Evolutionary conservation across 2,329 filamentous ascomycete species (phyloP), one percentile per base, ranked within the genome.

Genomic region (Trichophyton rubrum): DNA sequence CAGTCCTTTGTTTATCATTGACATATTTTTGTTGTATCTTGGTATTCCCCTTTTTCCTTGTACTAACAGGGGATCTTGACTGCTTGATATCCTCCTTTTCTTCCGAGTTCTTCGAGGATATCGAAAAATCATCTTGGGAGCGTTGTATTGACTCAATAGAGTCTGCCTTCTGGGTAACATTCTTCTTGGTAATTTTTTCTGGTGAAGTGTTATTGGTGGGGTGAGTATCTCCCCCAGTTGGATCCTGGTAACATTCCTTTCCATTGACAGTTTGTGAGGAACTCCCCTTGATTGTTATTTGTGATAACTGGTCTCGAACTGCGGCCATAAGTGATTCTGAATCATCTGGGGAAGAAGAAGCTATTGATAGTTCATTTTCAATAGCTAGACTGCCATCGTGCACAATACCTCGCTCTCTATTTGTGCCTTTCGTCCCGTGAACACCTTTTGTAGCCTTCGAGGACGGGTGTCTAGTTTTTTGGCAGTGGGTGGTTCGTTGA

Each of bases 21-120:
- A 75, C 70, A 71, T 73, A 3, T 70, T 73, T 24, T 67, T 62
- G 15, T 69, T 66, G 2, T 63, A 61, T 3, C 60, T 40, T 65
- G 68, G 35, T 64, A 67, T 59, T 17, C 3, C 30, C 43, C 24
- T 49, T 38, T 59, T 22, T 41, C 33, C 13, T 40, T 35, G n/a
- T 59, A 7, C 24, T 41, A 17, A 15, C 15, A 15, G 11, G 51
- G 2, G 51, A 6, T 20, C 3, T 55, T 3, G 51, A 20, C n/a
- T 11, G 13, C 13, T 35, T 51, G 20, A 22, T 24, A 11, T 3
- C 20, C 22, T 30, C 45, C 6, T 27, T 15, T 5, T 43, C n/a
- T 43, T n/a, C n/a, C 15, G n/a, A 43, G 40, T 0, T 2, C 3
- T 51, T 24, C 3, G 22, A 11, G 2, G 11, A 9, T 51, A 13